A percentile compares a stretch with the other conserved stretches of the same genome.
These are phyloP conservation scores for Serendipita vermifera DNA, from an alignment of 768 basidiomycete genomes.

Conservation along the genomic window DNA sequence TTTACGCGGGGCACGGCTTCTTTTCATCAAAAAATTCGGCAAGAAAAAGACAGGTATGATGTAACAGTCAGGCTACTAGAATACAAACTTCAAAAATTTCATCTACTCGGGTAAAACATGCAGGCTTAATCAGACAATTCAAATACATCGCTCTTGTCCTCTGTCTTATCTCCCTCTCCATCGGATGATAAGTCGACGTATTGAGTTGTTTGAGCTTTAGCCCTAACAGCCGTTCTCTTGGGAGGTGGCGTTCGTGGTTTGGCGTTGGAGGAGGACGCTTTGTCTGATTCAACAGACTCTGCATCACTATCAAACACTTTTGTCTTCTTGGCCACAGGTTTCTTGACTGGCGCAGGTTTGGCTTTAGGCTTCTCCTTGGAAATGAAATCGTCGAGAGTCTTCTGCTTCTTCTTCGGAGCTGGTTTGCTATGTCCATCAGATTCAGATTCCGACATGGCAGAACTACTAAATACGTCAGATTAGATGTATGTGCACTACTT, in stretches of 20 bases:
- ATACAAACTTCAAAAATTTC: too few species aligned
- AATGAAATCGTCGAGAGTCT: neutral
- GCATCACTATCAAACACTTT: constrained; percentile 6
- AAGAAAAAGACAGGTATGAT: too few species aligned
- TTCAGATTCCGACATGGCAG: constrained; percentile 25
- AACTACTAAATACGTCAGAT: neutral
- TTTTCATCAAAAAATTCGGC: too few species aligned
- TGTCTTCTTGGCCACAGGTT: constrained; percentile 10
- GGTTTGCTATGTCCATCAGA: constrained; percentile 32
- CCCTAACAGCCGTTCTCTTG: neutral
- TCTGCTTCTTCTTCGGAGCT: constrained; percentile 40
- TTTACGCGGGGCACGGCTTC: too few species aligned
- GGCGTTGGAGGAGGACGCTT: neutral
- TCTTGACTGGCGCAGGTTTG: neutral
- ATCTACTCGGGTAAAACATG: too few species aligned
- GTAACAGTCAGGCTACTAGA: too few species aligned
- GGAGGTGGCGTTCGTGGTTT: constrained; percentile 1
- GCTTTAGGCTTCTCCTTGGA: neutral
- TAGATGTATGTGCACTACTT: neutral
- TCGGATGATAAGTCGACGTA: constrained; percentile 3
- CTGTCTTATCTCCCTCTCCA: neutral
- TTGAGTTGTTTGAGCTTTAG: neutral
- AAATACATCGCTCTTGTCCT: neutral
- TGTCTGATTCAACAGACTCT: neutral
- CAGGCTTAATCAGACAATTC: constrained; percentile 3